Percentiles rank a stretch among this genome's conserved stretches.
Conservation (phyloP, 1,284 basidiomycete species). For the Marasmius oreades region DNA sequence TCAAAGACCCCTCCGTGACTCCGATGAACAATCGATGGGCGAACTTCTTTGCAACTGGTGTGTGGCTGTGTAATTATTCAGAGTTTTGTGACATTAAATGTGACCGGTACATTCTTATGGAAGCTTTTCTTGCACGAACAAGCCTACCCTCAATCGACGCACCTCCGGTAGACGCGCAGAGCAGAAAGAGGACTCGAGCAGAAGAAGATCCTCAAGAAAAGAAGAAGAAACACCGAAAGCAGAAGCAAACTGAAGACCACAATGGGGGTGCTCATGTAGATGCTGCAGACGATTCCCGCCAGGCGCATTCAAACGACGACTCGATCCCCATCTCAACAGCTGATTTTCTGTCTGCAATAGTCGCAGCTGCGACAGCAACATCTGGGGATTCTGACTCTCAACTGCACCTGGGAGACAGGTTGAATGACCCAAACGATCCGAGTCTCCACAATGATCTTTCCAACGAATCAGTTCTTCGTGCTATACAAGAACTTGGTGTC, state of each 20-base stretch:
- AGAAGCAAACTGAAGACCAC: slow-evolving; percentile 8
- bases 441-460: slow-evolving; percentile 46
- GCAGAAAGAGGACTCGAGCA: slow-evolving; percentile 17
- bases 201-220: slow-evolving; percentile 15
- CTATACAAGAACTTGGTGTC: slow-evolving; percentile 67
- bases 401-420: neutral
- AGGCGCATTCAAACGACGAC: slow-evolving; percentile 11
- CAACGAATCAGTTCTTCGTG: slow-evolving; percentile 71
- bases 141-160: slow-evolving; percentile 36
- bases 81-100: too few species aligned
- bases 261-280: slow-evolving; percentile 8
- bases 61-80: too few species aligned
- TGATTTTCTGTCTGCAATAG: slow-evolving; percentile 60
- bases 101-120: too few species aligned
- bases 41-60: too few species aligned
- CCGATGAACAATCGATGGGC: too few species aligned
- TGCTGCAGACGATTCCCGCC: slow-evolving; percentile 10
- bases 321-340: slow-evolving; percentile 35
- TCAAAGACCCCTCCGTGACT: too few species aligned
- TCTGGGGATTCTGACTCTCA: slow-evolving; percentile 20
- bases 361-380: slow-evolving; percentile 50
- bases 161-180: slow-evolving; percentile 19
- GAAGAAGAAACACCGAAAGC: slow-evolving; percentile 24
- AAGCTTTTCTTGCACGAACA: slow-evolving; percentile 32
- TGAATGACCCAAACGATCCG: neutral